Conservation (phyloP, 305 asterid species). For the Fraxinus angustifolia region DNA sequence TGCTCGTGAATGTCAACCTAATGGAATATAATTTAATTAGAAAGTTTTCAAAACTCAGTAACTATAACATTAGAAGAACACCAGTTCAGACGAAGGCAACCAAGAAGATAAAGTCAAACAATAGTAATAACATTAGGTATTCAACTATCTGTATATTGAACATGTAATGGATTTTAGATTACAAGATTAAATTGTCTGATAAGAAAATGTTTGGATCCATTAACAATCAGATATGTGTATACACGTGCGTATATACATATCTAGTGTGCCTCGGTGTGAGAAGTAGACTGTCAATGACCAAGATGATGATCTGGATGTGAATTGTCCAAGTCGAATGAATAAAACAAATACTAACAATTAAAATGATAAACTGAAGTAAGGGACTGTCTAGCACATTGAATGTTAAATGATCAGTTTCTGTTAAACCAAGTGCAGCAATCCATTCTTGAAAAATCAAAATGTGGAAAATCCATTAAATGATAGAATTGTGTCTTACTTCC, state of each 20-base stretch:
- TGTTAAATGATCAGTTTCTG: neutral
- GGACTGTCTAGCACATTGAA: slow-evolving; percentile 8
- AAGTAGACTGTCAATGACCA: neutral
- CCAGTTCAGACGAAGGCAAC: neutral
- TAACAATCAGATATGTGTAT: neutral
- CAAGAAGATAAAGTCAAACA: neutral
- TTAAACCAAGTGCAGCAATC: slow-evolving; percentile 9
- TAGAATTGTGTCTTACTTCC: neutral
- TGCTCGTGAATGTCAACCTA: neutral
- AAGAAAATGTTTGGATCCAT: neutral
- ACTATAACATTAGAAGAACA: neutral
- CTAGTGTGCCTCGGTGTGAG: neutral
- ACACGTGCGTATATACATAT: neutral
- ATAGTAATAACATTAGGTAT: neutral
- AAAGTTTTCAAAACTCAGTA: neutral
- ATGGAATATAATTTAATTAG: neutral
- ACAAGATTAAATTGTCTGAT: neutral
- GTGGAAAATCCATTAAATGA: neutral
- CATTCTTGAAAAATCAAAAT: neutral
- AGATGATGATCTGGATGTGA: neutral
- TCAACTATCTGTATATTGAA: neutral
- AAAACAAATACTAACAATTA: neutral
- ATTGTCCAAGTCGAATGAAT: neutral
- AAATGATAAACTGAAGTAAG: neutral
- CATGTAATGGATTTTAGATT: neutral